Conservation (phyloP, 1,284 basidiomycete species). For the Sporisorium iseilematis-ciliati region DNA sequence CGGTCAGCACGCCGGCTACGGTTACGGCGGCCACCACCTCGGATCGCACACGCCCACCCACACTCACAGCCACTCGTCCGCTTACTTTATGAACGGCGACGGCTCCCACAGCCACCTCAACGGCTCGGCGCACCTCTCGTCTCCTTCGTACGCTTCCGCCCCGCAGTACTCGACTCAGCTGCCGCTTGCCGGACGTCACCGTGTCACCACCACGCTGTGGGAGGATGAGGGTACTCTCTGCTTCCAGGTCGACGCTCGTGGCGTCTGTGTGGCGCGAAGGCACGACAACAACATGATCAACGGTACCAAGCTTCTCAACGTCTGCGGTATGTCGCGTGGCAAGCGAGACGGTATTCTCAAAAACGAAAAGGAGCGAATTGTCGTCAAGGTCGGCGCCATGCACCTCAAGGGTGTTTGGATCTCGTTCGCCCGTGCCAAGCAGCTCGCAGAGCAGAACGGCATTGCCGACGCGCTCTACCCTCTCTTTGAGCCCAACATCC, state of each 20-base stretch:
- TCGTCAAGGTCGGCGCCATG: constrained; percentile 70
- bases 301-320: constrained; percentile 69
- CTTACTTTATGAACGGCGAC: constrained; percentile 56
- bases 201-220: constrained; percentile 69
- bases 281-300: constrained; percentile 70
- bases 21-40: constrained; percentile 51
- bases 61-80: constrained; percentile 48
- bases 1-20: constrained; percentile 50
- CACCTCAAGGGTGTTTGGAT: constrained; percentile 70
- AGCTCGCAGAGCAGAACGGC: constrained; percentile 67
- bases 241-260: constrained; percentile 69
- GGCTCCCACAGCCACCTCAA: constrained; percentile 54
- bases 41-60: constrained; percentile 53
- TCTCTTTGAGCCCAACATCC: constrained; percentile 69
- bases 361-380: constrained; percentile 69
- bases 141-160: constrained; percentile 60
- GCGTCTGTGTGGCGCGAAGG: constrained; percentile 68
- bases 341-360: constrained; percentile 70
- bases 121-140: constrained; percentile 49
- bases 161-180: constrained; percentile 66
- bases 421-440: constrained; percentile 66
- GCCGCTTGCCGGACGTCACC: constrained; percentile 65
- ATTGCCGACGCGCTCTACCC: constrained; percentile 68
- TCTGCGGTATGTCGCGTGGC: constrained; percentile 69
- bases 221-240: constrained; percentile 69